Percentiles rank a stretch among this genome's conserved stretches.
phyloP scores from a whole-genome alignment of 768 basidiomycete species.

The Naematelia encephala region DNA sequence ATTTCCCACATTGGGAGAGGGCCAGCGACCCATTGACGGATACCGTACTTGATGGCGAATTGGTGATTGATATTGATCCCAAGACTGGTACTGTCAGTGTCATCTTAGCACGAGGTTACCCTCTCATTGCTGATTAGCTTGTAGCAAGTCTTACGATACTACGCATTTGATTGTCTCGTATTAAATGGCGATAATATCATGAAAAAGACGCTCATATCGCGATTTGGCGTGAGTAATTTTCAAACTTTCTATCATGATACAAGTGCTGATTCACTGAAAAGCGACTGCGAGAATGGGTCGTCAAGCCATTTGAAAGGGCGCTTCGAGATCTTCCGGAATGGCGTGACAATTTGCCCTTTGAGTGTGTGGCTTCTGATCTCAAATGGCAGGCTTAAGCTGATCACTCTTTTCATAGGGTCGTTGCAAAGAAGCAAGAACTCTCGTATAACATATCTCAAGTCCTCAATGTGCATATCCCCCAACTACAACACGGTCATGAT shows the following conservation, averaged over 20 bases:
- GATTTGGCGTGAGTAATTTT: conserved; percentile 78
- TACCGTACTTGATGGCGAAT: conserved; percentile 87
- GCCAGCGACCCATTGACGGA: conserved; percentile 65
- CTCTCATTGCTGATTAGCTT: conserved; percentile 2
- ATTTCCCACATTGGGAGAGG: conserved; percentile 84
- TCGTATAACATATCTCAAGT: conserved; percentile 87
- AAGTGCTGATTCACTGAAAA: conserved; percentile 41
- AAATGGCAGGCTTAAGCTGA: background rate
- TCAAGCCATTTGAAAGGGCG: conserved; percentile 72
- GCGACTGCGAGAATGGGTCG: conserved; percentile 78
- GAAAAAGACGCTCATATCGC: conserved; percentile 72
- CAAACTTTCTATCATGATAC: background rate
- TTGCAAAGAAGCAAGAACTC: conserved; percentile 78
- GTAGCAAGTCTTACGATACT: conserved; percentile 74
- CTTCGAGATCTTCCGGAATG: conserved; percentile 67
- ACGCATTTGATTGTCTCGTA: conserved; percentile 91
- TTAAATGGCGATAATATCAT: conserved; percentile 83
- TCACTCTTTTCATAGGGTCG: conserved; percentile 59
- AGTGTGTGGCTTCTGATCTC: conserved; percentile 58
- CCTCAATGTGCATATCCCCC: conserved; percentile 75
- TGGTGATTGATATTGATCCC: conserved; percentile 85
- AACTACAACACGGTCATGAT: conserved; percentile 85
- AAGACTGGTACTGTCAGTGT: conserved; percentile 62
- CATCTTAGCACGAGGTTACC: too few species aligned
- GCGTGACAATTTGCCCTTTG: conserved; percentile 66